phyloP scores from a whole-genome alignment of 768 basidiomycete species.

The Hemileccinum rubropunctum region DNA sequence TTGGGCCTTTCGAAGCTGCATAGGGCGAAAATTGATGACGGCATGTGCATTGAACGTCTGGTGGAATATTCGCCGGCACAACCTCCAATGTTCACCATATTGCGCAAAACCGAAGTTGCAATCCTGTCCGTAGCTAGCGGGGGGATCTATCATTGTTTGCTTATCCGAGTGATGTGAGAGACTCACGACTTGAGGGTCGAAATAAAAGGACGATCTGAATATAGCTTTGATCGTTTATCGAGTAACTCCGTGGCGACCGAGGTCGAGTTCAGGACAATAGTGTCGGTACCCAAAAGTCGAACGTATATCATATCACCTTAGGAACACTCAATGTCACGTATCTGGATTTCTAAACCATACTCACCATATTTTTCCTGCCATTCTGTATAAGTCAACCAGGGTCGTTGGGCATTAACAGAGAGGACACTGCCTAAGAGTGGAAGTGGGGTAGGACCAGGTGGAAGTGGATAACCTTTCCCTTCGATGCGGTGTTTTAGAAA shows the following conservation, averaged over 20 bases:
- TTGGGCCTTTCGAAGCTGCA: constrained; percentile 3
- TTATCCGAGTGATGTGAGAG: neutral
- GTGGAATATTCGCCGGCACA: constrained; percentile 6
- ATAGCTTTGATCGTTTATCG: constrained; percentile 41
- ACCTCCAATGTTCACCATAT: constrained; percentile 7
- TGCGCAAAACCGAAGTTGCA: constrained; percentile 2
- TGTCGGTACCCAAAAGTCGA: constrained; percentile 41
- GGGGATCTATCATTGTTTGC: neutral
- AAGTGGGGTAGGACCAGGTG: constrained; percentile 5
- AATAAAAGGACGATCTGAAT: constrained; percentile 47
- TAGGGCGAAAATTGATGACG: neutral
- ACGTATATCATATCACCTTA: constrained; percentile 46
- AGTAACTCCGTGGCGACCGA: constrained; percentile 43
- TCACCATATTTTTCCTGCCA: constrained; percentile 7
- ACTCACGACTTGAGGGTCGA: constrained; percentile 6
- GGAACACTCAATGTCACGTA: neutral
- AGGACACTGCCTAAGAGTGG: neutral
- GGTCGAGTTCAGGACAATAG: constrained; percentile 42
- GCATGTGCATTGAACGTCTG: neutral
- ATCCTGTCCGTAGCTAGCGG: constrained; percentile 2
- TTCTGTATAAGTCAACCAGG: constrained; percentile 7
- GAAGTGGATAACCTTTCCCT: neutral
- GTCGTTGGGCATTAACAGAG: neutral
- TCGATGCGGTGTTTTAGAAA: neutral
- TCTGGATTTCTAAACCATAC: neutral